Evolutionary conservation across 495 filamentous ascomycete species (phyloP), one percentile per base, ranked within the genome.

Genomic region (Evernia prunastri): DNA sequence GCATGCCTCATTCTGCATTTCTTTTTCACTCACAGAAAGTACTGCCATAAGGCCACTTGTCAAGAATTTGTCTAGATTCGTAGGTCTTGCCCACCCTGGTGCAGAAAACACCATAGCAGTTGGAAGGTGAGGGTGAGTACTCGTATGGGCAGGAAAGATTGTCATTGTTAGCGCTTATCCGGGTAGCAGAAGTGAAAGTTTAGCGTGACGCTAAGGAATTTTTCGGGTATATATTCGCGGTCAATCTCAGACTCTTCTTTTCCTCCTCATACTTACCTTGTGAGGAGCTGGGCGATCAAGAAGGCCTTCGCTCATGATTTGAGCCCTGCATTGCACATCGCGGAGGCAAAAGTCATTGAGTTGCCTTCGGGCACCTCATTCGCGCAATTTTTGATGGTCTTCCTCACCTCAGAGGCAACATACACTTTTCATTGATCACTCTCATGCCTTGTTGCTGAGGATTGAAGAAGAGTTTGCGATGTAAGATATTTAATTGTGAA

Each of bases 251-350:
- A 2, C 15, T 1, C 33, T 20, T 4, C 27, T 54, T 59, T 59
- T 73, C 76, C 73, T 82, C 81, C 82, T 85, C 82, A 87, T 87
- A 86, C 83, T 86, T 87, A 88, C 85, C 84, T 87, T 87, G 82
- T 83, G 81, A 82, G 80, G 78, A 79, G 77, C 76, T 75, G 78
- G 72, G 78, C 76, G 84, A 77, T 87, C 84, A 87, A 75, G 78
- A 83, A 81, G 76, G 75, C 80, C 74, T 80, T 75, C 69, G 77
- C 78, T 79, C 80, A 84, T 78, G 75, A 74, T 74, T 79, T 79
- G 80, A 85, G 82, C 76, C 84, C 84, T 88, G 82, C 85, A 89
- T 88, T 86, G 84, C 86, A 88, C 86, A 88, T 69, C 85, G 85
- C 78, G 86, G 85, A 76, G 83, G 78, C 84, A 75, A 81, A 80